These are phyloP conservation scores for Boehmeria nivea DNA, from an alignment of 306 rosid genomes.

Conservation along the genomic window DNA sequence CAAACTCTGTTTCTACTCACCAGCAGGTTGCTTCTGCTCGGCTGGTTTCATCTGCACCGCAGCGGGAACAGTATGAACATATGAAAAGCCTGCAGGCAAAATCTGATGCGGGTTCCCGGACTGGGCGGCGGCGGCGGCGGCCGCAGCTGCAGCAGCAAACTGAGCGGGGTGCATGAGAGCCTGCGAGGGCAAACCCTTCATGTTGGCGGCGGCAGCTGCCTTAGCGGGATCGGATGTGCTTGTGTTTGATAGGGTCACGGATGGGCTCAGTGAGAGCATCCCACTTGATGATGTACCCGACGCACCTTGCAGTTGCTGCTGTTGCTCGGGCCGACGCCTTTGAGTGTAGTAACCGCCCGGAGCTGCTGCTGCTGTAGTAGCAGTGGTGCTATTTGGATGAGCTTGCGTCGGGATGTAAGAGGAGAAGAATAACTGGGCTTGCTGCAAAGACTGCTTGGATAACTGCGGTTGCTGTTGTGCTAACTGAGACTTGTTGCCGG, in stretches of 20 bases:
- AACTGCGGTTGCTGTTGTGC: slow-evolving; percentile 44
- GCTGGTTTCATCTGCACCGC: slow-evolving; percentile 79
- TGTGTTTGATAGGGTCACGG: slow-evolving; percentile 30
- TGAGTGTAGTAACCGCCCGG: slow-evolving; percentile 48
- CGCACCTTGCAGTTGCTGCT: slow-evolving; percentile 54
- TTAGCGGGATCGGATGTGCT: slow-evolving; percentile 47
- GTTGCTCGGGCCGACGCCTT: slow-evolving; percentile 60
- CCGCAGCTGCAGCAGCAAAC: slow-evolving; percentile 37
- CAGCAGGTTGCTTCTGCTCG: slow-evolving; percentile 94
- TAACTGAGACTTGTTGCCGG: slow-evolving; percentile 50
- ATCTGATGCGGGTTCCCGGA: slow-evolving; percentile 67
- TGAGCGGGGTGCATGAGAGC: slow-evolving; percentile 65
- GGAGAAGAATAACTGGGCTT: slow-evolving; percentile 52
- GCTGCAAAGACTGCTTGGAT: slow-evolving; percentile 61
- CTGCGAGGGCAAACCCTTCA: slow-evolving; percentile 56
- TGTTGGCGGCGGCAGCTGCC: slow-evolving; percentile 43
- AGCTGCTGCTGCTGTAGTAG: slow-evolving; percentile 36
- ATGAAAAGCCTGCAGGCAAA: slow-evolving; percentile 51
- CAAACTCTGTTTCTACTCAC: slow-evolving; percentile 50
- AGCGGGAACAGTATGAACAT: slow-evolving; percentile 56
- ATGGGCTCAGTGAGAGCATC: slow-evolving; percentile 44
- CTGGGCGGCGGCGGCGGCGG: slow-evolving; percentile 34
- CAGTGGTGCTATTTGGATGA: slow-evolving; percentile 48
- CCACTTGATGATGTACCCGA: slow-evolving; percentile 54
- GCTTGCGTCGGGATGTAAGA: slow-evolving; percentile 52